These are phyloP conservation scores for Metschnikowia sp. DNA, from an alignment of 805 yeast genomes.

Conservation along the genomic window DNA sequence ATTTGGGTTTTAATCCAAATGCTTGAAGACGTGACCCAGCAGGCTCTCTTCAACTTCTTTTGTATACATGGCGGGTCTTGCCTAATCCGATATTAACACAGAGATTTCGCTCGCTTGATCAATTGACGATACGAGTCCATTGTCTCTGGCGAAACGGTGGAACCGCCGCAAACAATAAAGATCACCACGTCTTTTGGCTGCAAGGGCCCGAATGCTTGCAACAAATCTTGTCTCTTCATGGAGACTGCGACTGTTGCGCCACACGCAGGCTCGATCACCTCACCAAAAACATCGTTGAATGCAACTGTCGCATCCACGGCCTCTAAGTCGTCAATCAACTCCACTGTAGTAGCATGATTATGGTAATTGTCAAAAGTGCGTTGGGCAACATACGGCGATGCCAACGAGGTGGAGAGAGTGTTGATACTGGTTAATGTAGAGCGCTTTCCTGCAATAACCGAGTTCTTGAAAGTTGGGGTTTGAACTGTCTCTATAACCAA, in stretches of 20 bases:
- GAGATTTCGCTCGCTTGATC: not conserved
- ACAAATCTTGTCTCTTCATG: slow-evolving; percentile 30
- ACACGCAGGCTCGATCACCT: slow-evolving; percentile 68
- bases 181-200: slow-evolving; percentile 43
- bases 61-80: too few relatives aligned
- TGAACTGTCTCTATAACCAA: slow-evolving; percentile 56
- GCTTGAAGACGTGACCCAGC: too few relatives aligned
- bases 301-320: slow-evolving; percentile 53
- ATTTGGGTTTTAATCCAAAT: too few relatives aligned
- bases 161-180: slow-evolving; percentile 55
- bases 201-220: slow-evolving; percentile 26
- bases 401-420: slow-evolving; percentile 63
- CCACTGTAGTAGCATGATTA: slow-evolving; percentile 14
- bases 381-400: slow-evolving; percentile 55
- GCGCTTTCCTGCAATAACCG: slow-evolving; percentile 44
- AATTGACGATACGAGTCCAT: slow-evolving; percentile 13
- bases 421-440: slow-evolving; percentile 43
- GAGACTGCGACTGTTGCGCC: slow-evolving; percentile 62
- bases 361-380: slow-evolving; percentile 40
- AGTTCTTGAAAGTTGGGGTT: slow-evolving; percentile 54
- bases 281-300: slow-evolving; percentile 48
- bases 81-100: too few relatives aligned
- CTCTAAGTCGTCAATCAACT: slow-evolving; percentile 46
- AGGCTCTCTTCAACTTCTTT: too few relatives aligned
- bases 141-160: slow-evolving; percentile 9